Percentiles rank a stretch among this genome's conserved stretches.
Evolutionary conservation across 371 early-diverging fungal species (phyloP).

Genomic region (Blakeslea trispora): DNA sequence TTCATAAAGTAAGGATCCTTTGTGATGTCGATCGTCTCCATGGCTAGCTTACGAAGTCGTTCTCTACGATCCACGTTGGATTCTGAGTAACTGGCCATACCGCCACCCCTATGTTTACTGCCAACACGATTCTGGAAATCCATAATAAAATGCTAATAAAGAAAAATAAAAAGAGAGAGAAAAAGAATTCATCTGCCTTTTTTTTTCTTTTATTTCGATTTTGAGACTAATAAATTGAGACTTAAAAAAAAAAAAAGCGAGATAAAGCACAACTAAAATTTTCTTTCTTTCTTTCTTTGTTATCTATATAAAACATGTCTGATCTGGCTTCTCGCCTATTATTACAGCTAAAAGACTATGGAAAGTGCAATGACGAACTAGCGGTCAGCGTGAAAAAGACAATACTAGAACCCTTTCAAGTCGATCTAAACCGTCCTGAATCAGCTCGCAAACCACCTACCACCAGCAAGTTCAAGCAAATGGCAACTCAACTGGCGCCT

Average conservation of each 20-base stretch:
- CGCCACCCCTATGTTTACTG: constrained; percentile 90
- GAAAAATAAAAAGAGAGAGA: too few relatives aligned
- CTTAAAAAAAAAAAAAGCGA: too few relatives aligned
- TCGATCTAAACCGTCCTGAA: constrained; percentile 22
- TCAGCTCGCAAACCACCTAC: constrained; percentile 22
- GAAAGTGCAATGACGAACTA: constrained; percentile 35
- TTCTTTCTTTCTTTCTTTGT: too few relatives aligned
- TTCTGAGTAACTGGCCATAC: constrained; percentile 84
- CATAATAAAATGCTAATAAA: too few relatives aligned
- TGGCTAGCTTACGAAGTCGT: constrained; percentile 91
- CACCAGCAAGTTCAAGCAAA: constrained; percentile 26
- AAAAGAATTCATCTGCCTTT: too few relatives aligned
- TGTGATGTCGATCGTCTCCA: constrained; percentile 96
- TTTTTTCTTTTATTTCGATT: too few relatives aligned
- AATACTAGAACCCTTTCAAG: constrained; percentile 40
- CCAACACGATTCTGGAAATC: constrained; percentile 88
- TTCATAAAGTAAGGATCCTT: constrained; percentile 98
- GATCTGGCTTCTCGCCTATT: constrained; percentile 10
- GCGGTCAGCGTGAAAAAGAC: constrained; percentile 24
- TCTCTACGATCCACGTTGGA: constrained; percentile 93
- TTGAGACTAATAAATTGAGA: too few relatives aligned
- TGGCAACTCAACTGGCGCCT: constrained; percentile 33
- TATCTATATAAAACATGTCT: constrained; percentile 9
- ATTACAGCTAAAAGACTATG: constrained; percentile 12
- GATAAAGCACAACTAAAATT: too few relatives aligned